These are phyloP conservation scores for Umbelopsis sp. DNA, from an alignment of 192 early-diverging fungal species.

Conservation along the genomic window DNA sequence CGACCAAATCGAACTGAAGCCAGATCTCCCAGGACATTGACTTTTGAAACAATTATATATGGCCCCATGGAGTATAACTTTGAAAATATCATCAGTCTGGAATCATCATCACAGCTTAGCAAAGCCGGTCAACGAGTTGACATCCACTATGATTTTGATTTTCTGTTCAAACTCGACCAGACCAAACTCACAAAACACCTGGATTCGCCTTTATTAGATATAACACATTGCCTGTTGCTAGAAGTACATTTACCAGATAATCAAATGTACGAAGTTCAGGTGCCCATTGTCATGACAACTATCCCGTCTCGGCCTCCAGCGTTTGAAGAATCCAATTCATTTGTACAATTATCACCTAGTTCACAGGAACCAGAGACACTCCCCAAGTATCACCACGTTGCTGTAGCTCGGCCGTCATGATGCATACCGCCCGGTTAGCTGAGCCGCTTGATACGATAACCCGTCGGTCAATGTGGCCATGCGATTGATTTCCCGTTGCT, in stretches of 20 bases:
- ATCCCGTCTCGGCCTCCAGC: conserved; percentile 4
- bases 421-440: conserved; percentile 1
- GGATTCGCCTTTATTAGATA: not conserved
- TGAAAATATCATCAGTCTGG: not conserved
- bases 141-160: conserved; percentile 9
- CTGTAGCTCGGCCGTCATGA: not conserved
- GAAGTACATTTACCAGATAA: not conserved
- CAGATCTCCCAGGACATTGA: not conserved
- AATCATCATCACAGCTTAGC: not conserved
- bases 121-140: conserved; percentile 13
- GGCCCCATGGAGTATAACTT: conserved; percentile 8
- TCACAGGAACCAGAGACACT: not conserved
- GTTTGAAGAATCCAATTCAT: conserved; percentile 7
- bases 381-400: not conserved
- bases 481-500: conserved; percentile 51
- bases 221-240: not conserved
- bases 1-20: conserved; percentile 1
- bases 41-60: not conserved
- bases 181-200: not conserved
- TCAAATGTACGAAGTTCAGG: not conserved
- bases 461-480: conserved; percentile 51
- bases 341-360: not conserved
- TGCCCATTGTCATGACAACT: conserved; percentile 14
- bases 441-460: conserved; percentile 28
- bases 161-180: not conserved